Evolutionary conservation across 495 filamentous ascomycete species (phyloP).

Genomic region (Pyrenula aspistea): DNA sequence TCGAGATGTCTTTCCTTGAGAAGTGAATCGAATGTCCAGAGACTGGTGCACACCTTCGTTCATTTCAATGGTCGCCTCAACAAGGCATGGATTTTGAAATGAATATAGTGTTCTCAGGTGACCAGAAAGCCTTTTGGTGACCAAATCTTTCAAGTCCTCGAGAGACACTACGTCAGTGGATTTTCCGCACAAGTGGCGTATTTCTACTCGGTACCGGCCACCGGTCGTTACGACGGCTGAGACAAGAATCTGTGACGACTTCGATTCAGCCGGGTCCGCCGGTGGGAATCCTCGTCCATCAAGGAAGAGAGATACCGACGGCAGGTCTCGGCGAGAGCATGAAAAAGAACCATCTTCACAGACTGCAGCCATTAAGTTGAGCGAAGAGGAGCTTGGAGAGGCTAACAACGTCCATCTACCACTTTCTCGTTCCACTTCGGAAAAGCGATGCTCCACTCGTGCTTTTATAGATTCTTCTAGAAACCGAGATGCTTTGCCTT

Average conservation of each 20-base stretch:
- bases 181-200: background rate
- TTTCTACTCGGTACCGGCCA: background rate
- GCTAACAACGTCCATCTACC: slow-evolving; percentile 68
- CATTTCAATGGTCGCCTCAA: slow-evolving; percentile 48
- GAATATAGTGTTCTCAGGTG: slow-evolving; percentile 7
- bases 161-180: slow-evolving; percentile 14
- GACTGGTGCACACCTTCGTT: slow-evolving; percentile 54
- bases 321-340: background rate
- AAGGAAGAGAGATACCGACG: background rate
- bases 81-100: slow-evolving; percentile 53
- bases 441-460: slow-evolving; percentile 70
- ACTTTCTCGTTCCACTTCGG: slow-evolving; percentile 66
- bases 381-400: slow-evolving; percentile 41
- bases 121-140: slow-evolving; percentile 13
- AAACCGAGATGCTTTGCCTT: slow-evolving; percentile 63
- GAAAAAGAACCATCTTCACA: slow-evolving; percentile 46
- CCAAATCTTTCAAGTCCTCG: slow-evolving; percentile 11
- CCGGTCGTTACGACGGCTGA: background rate
- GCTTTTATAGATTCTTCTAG: slow-evolving; percentile 82
- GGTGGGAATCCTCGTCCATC: slow-evolving; percentile 6
- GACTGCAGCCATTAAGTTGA: slow-evolving; percentile 62
- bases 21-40: slow-evolving; percentile 39
- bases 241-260: slow-evolving; percentile 2
- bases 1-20: slow-evolving; percentile 35
- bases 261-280: background rate